Percentiles rank a stretch among this genome's conserved stretches.
These are phyloP conservation scores for Hyaloscypha variabilis DNA, from an alignment of 495 filamentous ascomycete species.

Conservation along the genomic window DNA sequence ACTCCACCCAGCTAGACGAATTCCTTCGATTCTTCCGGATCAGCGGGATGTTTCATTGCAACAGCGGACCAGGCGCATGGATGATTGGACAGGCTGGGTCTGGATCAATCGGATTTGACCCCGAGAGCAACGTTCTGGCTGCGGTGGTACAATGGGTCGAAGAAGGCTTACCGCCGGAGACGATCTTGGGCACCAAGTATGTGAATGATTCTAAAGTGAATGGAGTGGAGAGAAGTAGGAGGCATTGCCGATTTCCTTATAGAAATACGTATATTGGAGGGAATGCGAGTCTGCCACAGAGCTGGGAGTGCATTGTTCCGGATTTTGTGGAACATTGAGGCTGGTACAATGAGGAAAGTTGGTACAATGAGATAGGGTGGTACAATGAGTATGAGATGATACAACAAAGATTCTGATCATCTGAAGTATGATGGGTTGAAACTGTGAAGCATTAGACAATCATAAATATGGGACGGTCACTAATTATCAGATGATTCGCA, in stretches of 20 bases:
- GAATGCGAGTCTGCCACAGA: slow-evolving; percentile 7
- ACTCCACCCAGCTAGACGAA: slow-evolving; percentile 47
- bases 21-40: slow-evolving; percentile 66
- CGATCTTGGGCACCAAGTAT: slow-evolving; percentile 55
- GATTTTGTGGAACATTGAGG: neutral
- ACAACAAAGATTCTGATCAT: too few relatives aligned
- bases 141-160: slow-evolving; percentile 66
- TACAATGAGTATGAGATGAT: too few relatives aligned
- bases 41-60: slow-evolving; percentile 51
- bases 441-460: too few relatives aligned
- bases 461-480: too few relatives aligned
- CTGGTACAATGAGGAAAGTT: too few relatives aligned
- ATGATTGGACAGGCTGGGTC: slow-evolving; percentile 49
- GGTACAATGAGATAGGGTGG: too few relatives aligned
- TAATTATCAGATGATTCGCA: too few relatives aligned
- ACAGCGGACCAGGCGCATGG: slow-evolving; percentile 53
- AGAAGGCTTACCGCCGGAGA: slow-evolving; percentile 55
- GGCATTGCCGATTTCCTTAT: slow-evolving; percentile 35
- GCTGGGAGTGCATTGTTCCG: slow-evolving; percentile 8
- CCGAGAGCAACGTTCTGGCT: slow-evolving; percentile 48
- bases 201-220: slow-evolving; percentile 36
- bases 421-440: too few relatives aligned
- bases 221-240: slow-evolving; percentile 38
- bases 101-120: slow-evolving; percentile 31
- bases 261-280: slow-evolving; percentile 12